Evolutionary conservation across 192 early-diverging fungal species (phyloP).

Genomic region (Pilaira anomala): DNA sequence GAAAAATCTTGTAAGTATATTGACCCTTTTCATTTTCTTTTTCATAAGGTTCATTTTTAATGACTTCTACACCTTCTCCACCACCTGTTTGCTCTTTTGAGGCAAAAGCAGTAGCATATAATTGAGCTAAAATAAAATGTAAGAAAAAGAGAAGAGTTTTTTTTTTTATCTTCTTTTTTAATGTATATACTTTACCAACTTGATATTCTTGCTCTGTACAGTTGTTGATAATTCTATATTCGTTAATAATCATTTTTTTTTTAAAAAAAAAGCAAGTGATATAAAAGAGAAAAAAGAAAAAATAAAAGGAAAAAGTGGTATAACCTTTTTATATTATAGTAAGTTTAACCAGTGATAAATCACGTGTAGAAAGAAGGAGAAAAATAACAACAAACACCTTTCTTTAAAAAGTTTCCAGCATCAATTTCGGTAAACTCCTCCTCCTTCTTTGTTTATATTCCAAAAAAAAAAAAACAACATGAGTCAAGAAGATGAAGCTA

Average conservation of each 20-base stretch:
- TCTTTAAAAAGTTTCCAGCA: too few relatives aligned
- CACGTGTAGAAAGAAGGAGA: too few relatives aligned
- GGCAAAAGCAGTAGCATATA: slow-evolving; percentile 73
- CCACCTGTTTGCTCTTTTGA: slow-evolving; percentile 75
- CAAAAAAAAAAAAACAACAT: too few relatives aligned
- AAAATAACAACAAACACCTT: too few relatives aligned
- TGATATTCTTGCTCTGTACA: slow-evolving; percentile 74
- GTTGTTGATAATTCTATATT: slow-evolving; percentile 75
- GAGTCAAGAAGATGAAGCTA: background rate
- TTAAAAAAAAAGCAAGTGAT: background rate
- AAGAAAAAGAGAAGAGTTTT: slow-evolving; percentile 1
- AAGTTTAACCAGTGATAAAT: too few relatives aligned
- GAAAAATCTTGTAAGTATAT: slow-evolving; percentile 78
- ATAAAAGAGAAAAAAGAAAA: background rate
- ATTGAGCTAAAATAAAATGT: slow-evolving; percentile 50
- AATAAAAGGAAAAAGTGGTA: background rate
- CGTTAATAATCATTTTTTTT: slow-evolving; percentile 60
- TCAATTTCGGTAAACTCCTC: too few relatives aligned
- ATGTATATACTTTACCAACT: slow-evolving; percentile 31
- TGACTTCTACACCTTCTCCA: slow-evolving; percentile 78
- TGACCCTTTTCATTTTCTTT: slow-evolving; percentile 52
- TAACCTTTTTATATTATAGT: too few relatives aligned
- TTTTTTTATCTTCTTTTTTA: slow-evolving; percentile 3
- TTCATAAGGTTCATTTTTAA: slow-evolving; percentile 76
- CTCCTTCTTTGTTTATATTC: too few relatives aligned